Base-by-base conservation (phyloP, 192 early-diverging fungal genomes). In the Gaertneriomyces semiglobifer region DNA sequence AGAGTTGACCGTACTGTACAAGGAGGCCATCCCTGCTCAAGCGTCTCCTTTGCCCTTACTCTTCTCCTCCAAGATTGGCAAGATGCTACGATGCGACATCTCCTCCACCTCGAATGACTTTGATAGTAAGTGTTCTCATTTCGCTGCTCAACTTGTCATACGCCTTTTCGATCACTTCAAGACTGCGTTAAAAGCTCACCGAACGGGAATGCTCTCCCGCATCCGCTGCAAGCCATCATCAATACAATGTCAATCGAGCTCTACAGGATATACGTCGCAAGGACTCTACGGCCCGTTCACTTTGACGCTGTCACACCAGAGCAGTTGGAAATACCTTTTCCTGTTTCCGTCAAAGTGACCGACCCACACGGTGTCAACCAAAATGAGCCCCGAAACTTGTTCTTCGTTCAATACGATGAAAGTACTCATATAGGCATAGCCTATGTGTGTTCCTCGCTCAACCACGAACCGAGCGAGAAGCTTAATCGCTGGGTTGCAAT, bases 241-340 rank as follows among this genome's bases (percentile, higher is more conserved):
- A n/a, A n/a, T n/a, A n/a, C n/a, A n/a, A n/a, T 50, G 48, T 50
- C 48, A 50, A 50, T 50, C 48, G 18, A n/a, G 11, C 48, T 50
- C 1, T 50, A 50, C 48, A 50, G 2, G 18, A 0, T 50, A 50
- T 50, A 50, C 48, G 48, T 50, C 48, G 48, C 48, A 50, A 50
- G 48, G 2, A 50, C 48, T 0, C 18, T 50, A 12, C 48, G 48
- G 18, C 48, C 48, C 1, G 0, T 50, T n/a, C 12, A 50, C 1
- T 50, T 50, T 18, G 48, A 50, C 48, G 48, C 48, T 18, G 48
- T n/a, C 48, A 50, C 48, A 12, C 18, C 48, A n/a, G 48, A 50
- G 0, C 48, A 50, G 48, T 12, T 18, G 48, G 48, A 50, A 50
- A 50, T 50, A 12, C 48, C 48, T 2, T 18, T 2, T 18, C 1